Conservation (phyloP, 495 filamentous ascomycete genomes). For the Aspergillus leporis region DNA sequence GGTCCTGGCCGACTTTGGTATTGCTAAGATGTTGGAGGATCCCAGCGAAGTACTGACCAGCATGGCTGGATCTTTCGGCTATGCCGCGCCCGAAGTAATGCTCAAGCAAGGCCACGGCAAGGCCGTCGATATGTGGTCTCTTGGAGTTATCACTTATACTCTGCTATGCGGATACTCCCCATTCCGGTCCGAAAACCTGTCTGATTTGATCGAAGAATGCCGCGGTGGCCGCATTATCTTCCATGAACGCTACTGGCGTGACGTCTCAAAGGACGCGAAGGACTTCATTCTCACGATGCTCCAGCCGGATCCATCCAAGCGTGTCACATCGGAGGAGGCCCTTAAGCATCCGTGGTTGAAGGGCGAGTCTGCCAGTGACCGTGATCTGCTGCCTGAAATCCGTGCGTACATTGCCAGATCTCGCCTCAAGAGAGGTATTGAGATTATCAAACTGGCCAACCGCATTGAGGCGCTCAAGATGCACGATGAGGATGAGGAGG, state of each 20-base stretch:
- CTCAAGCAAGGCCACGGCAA: conserved; percentile 96
- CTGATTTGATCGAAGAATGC: conserved; percentile 95
- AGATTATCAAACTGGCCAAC: conserved; percentile 94
- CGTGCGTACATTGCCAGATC: conserved; percentile 89
- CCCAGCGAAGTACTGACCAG: conserved; percentile 90
- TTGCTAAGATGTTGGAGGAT: conserved; percentile 95
- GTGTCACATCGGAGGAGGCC: conserved; percentile 79
- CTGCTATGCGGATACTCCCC: conserved; percentile 99
- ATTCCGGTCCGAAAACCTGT: conserved; percentile 91
- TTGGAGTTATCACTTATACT: conserved; percentile 98
- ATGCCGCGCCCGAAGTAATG: conserved; percentile 98
- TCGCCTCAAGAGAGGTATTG: conserved; percentile 88
- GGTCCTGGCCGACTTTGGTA: conserved; percentile 96
- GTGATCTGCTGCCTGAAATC: conserved; percentile 97
- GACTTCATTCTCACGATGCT: conserved; percentile 86
- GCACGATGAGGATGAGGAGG: conserved; percentile 85
- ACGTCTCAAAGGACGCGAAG: conserved; percentile 94
- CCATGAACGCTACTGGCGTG: conserved; percentile 98
- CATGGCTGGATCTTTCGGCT: conserved; percentile 98
- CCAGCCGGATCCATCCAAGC: conserved; percentile 73
- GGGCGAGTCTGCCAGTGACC: conserved; percentile 85
- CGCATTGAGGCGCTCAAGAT: conserved; percentile 96
- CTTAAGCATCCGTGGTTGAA: conserved; percentile 87
- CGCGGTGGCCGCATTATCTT: conserved; percentile 86
- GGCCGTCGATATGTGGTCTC: conserved; percentile 99